These are phyloP conservation scores for Ensete glaucum DNA, from an alignment of 176 grass and related monocot genomes.

Conservation along the genomic window DNA sequence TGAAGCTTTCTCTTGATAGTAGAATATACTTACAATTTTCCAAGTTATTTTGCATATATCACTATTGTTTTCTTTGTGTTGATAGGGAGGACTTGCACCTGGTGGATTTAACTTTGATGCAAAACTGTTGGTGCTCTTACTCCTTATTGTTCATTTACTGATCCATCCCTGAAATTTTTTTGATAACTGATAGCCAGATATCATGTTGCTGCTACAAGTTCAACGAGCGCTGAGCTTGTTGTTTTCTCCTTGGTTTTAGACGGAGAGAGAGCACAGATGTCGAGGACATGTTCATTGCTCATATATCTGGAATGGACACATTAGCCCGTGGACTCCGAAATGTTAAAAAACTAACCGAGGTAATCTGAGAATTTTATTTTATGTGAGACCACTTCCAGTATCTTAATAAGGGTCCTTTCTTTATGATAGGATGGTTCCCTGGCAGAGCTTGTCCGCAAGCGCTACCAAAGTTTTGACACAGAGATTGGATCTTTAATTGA, in stretches of 20 bases:
- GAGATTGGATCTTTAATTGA: conserved; percentile 70
- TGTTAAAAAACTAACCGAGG: conserved; percentile 68
- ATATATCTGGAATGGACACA: conserved; percentile 93
- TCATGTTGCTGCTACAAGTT: too few relatives aligned
- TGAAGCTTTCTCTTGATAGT: too few relatives aligned
- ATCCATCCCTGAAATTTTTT: too few relatives aligned
- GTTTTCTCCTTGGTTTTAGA: conserved; percentile 29
- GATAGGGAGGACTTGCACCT: conserved; percentile 84
- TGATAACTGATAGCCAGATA: too few relatives aligned
- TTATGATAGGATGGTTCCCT: conserved; percentile 70
- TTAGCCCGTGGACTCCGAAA: conserved; percentile 77
- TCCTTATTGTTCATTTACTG: background rate
- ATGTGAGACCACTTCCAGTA: background rate
- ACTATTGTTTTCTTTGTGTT: conserved; percentile 1
- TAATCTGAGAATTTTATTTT: conserved; percentile 24
- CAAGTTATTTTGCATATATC: background rate
- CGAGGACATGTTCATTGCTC: conserved; percentile 89
- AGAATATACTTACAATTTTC: background rate
- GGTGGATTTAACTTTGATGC: conserved; percentile 98
- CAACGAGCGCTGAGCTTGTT: background rate
- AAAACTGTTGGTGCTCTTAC: conserved; percentile 56
- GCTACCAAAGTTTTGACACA: conserved; percentile 91
- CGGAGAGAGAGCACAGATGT: conserved; percentile 98
- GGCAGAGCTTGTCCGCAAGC: conserved; percentile 72
- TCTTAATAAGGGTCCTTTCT: background rate